Base-by-base conservation (phyloP, 495 filamentous ascomycete genomes). In the Annulohypoxylon moriforme region DNA sequence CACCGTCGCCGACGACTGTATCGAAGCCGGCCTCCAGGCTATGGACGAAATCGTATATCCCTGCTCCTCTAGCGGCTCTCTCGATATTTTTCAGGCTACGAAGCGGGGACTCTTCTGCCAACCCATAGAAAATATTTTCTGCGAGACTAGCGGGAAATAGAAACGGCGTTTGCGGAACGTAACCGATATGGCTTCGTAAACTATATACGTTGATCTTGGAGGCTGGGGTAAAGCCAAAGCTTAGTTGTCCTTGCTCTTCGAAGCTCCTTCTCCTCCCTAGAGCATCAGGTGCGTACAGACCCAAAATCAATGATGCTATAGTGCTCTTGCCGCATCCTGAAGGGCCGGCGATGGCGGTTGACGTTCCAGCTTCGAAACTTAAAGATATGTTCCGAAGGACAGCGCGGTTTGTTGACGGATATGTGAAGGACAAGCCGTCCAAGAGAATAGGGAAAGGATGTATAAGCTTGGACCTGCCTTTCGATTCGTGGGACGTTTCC, bases 261-360 rank as follows among this genome's bases (percentile, higher is more conserved):
- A 1, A 34, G 14, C 4, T 11, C 11, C 1, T 3, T 11, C 27
- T 16, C 24, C 34, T 47, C 1, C n/a, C 11, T 4, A 55, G 1
- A 68, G 76, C 22, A 38, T 76, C 66, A 0, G 77, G 79, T 20
- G 76, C 66, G 65, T 84, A 77, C 1, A 78, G 60, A 18, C 77
- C 75, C 0, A 96, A 79, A 0, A 98, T 84, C 0, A 99, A 80
- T 0, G 90, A 89, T 0, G 90, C 87, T 44, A 98, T 86, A 0
- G 96, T 98, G 13, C 90, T 94, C 81, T 99, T 99, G 0, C 96
- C 95, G 24, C 88, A 92, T 0, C 96, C 96, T 0, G 94, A 97
- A 3, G 86, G 78, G 11, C 94, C 94, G 14, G 96, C 93, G 33
- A 97, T 87, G 4, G 93, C 93, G 3, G 88, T 92, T 65, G 85